Percentiles rank a stretch among this genome's conserved stretches.
phyloP scores from a whole-genome alignment of 2,329 filamentous ascomycete genomes.

The Aspergillus hortae region DNA sequence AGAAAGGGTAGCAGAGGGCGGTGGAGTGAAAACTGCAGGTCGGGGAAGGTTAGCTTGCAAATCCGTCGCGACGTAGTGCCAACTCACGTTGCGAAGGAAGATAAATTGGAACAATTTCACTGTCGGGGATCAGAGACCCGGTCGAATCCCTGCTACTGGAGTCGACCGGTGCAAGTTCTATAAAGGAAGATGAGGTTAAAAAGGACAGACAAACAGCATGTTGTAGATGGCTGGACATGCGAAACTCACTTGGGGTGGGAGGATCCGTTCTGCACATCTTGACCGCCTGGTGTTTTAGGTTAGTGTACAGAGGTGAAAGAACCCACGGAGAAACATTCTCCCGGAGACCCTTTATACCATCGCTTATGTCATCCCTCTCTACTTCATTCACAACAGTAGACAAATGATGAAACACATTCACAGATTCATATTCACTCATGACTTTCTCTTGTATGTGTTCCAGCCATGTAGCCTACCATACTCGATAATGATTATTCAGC shows the following conservation, averaged over 20 bases:
- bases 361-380: not conserved
- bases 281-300: conserved; percentile 23
- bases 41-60: not conserved
- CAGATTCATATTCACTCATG: not conserved
- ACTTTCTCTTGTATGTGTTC: too few relatives aligned
- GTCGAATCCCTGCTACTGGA: conserved; percentile 1
- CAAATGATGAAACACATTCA: not conserved
- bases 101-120: conserved; percentile 10
- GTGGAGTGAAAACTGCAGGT: conserved; percentile 9
- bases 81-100: conserved; percentile 14
- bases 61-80: conserved; percentile 1
- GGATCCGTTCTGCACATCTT: conserved; percentile 24
- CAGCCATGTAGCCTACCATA: too few relatives aligned
- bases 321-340: conserved; percentile 6
- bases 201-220: not conserved
- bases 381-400: not conserved
- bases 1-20: conserved; percentile 1
- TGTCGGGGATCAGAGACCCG: conserved; percentile 4
- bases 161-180: conserved; percentile 10
- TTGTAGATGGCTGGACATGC: conserved; percentile 3
- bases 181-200: conserved; percentile 5
- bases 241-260: conserved; percentile 19
- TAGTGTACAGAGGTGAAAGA: conserved; percentile 6
- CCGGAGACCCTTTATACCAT: not conserved
- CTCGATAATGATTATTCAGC: too few relatives aligned